Percentiles rank a stretch among this genome's conserved stretches.
Evolutionary conservation across 2,329 filamentous ascomycete genomes (phyloP).

Genomic region (Sporothrix luriei): DNA sequence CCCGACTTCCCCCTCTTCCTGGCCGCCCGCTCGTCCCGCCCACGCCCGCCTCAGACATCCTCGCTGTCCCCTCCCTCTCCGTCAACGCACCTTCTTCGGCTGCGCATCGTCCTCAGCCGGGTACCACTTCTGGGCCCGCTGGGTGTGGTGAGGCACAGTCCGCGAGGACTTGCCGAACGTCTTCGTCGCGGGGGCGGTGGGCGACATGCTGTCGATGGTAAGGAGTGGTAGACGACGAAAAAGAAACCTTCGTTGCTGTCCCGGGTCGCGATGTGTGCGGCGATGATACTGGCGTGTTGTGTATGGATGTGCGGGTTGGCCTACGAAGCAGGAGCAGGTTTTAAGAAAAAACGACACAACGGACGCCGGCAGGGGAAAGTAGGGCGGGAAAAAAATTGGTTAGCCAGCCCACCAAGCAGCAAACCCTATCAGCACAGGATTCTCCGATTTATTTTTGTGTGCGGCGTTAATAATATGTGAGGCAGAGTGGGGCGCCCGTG

Average conservation of each 20-base stretch:
- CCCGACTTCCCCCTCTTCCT: background rate
- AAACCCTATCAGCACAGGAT: conserved; percentile 34
- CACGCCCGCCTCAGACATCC: background rate
- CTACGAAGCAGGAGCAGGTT: conserved; percentile 29
- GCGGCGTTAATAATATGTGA: conserved; percentile 28
- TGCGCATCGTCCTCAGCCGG: conserved; percentile 86
- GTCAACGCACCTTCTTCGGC: conserved; percentile 88
- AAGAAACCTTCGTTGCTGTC: conserved; percentile 32
- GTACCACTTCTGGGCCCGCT: conserved; percentile 99
- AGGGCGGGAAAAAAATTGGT: conserved; percentile 35
- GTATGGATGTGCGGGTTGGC: conserved; percentile 32
- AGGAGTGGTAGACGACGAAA: conserved; percentile 29
- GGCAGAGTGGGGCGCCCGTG: conserved; percentile 19
- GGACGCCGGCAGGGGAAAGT: conserved; percentile 26
- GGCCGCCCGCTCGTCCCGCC: background rate
- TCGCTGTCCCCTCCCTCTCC: background rate
- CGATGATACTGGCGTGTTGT: conserved; percentile 29
- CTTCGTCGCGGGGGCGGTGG: conserved; percentile 73
- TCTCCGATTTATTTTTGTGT: conserved; percentile 34
- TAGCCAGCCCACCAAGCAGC: conserved; percentile 30
- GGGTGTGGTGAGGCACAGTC: conserved; percentile 79
- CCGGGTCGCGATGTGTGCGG: conserved; percentile 30
- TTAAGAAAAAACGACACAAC: conserved; percentile 32
- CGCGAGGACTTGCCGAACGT: conserved; percentile 91
- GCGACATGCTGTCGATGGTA: conserved; percentile 63